phyloP scores from a whole-genome alignment of 306 rosid genomes.

The Lathyrus tuberosus region DNA sequence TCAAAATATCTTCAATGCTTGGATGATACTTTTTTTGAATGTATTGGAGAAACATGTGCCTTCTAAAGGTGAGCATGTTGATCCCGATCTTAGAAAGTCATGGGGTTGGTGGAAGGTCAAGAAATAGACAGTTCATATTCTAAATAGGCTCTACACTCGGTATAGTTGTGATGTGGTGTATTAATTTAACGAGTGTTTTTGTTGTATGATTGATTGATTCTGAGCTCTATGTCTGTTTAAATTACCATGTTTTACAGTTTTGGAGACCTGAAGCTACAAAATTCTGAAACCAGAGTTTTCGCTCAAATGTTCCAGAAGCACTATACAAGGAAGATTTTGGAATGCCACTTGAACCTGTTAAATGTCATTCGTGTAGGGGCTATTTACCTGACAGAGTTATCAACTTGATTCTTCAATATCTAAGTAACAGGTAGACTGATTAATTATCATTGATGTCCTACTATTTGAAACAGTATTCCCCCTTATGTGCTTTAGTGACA shows the following conservation, averaged over 20 bases:
- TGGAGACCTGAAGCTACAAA: too few species aligned
- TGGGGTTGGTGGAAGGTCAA: slow-evolving; percentile 99
- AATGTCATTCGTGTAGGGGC: slow-evolving; percentile 80
- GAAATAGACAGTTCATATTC: slow-evolving; percentile 98
- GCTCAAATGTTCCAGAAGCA: slow-evolving; percentile 94
- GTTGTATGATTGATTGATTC: too few species aligned
- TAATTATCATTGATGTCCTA: slow-evolving; percentile 49
- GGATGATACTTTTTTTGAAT: slow-evolving; percentile 78
- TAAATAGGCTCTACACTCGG: too few species aligned
- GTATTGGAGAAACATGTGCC: slow-evolving; percentile 92
- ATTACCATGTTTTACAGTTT: too few species aligned
- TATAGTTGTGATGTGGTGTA: neutral
- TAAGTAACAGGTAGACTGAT: slow-evolving; percentile 80
- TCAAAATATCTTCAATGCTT: too few species aligned
- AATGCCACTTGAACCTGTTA: slow-evolving; percentile 83
- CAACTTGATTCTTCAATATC: slow-evolving; percentile 86
- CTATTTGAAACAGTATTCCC: slow-evolving; percentile 94
- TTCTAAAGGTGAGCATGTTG: slow-evolving; percentile 83
- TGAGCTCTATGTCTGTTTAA: too few species aligned
- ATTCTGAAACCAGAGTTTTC: slow-evolving; percentile 83
- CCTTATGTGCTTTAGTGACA: slow-evolving; percentile 91
- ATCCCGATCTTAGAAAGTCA: slow-evolving; percentile 81
- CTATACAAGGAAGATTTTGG: slow-evolving; percentile 89
- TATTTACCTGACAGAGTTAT: slow-evolving; percentile 94
- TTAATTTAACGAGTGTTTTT: too few species aligned